Percentiles rank a stretch among this genome's conserved stretches.
phyloP scores from a whole-genome alignment of 208 protist genomes.

The Crithidia brevicula region DNA sequence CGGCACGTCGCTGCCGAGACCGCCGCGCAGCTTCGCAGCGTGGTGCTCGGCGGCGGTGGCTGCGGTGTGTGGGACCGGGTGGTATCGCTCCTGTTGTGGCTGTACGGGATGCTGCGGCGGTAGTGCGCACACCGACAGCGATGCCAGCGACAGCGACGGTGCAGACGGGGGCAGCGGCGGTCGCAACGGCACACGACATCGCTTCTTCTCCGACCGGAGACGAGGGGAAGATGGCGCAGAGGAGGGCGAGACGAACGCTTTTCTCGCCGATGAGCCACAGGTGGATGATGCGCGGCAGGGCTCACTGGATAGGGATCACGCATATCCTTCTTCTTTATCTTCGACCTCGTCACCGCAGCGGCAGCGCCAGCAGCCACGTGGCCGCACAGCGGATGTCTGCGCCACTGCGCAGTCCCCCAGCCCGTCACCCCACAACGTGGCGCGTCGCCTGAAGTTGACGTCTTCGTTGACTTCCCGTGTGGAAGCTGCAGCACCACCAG shows the following conservation, averaged over 20 bases:
- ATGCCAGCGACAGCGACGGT: neutral
- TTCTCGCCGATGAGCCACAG: too few relatives aligned
- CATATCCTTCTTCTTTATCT: too few relatives aligned
- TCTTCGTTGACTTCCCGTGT: neutral
- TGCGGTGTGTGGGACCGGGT: neutral
- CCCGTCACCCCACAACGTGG: neutral
- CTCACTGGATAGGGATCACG: too few relatives aligned
- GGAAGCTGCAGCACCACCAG: neutral
- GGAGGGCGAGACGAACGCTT: too few relatives aligned
- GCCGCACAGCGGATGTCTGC: neutral
- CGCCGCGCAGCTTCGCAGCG: neutral
- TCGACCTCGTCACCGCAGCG: too few relatives aligned
- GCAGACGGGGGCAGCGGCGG: neutral
- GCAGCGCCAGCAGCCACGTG: neutral
- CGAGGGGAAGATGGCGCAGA: too few relatives aligned
- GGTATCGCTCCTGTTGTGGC: neutral
- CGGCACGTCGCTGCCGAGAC: conserved; percentile 4
- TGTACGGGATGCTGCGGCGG: neutral
- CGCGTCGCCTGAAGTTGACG: neutral
- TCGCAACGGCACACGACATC: too few relatives aligned
- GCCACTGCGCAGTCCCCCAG: neutral
- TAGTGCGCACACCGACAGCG: neutral
- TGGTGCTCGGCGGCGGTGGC: neutral
- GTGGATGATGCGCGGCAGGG: too few relatives aligned
- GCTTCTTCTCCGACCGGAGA: too few relatives aligned